These are phyloP conservation scores for Trichoderma reesei DNA, from an alignment of 495 filamentous ascomycete species.

Conservation along the genomic window DNA sequence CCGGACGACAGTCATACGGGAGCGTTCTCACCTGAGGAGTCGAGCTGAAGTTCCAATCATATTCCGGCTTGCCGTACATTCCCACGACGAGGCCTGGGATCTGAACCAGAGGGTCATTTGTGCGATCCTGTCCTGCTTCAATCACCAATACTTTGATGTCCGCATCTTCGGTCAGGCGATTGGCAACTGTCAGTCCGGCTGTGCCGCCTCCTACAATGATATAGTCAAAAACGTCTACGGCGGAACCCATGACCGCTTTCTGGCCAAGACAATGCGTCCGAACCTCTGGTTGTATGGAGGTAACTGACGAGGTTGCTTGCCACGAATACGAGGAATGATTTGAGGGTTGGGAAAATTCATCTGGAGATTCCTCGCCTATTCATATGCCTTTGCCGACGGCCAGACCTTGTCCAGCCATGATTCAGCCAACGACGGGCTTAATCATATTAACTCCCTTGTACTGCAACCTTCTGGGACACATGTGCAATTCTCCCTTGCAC, in stretches of 20 bases:
- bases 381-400: too few relatives aligned
- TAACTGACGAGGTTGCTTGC: background rate
- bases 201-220: conserved; percentile 82
- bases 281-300: too few relatives aligned
- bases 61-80: conserved; percentile 26
- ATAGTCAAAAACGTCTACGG: conserved; percentile 53
- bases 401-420: too few relatives aligned
- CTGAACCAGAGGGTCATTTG: conserved; percentile 36
- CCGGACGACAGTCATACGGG: background rate
- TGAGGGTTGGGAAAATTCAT: too few relatives aligned
- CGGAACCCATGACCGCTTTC: background rate
- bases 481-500: too few relatives aligned
- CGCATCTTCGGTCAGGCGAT: conserved; percentile 38
- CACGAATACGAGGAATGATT: background rate
- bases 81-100: conserved; percentile 33
- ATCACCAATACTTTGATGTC: conserved; percentile 37
- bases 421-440: too few relatives aligned
- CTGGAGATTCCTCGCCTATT: too few relatives aligned
- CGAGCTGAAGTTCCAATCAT: conserved; percentile 46
- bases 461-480: too few relatives aligned
- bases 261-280: background rate
- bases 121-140: conserved; percentile 44
- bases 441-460: too few relatives aligned
- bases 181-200: conserved; percentile 76
- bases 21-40: conserved; percentile 34